Evolutionary conservation across 495 filamentous ascomycete genomes (phyloP).

Genomic region (Tetracladium marchalianum): DNA sequence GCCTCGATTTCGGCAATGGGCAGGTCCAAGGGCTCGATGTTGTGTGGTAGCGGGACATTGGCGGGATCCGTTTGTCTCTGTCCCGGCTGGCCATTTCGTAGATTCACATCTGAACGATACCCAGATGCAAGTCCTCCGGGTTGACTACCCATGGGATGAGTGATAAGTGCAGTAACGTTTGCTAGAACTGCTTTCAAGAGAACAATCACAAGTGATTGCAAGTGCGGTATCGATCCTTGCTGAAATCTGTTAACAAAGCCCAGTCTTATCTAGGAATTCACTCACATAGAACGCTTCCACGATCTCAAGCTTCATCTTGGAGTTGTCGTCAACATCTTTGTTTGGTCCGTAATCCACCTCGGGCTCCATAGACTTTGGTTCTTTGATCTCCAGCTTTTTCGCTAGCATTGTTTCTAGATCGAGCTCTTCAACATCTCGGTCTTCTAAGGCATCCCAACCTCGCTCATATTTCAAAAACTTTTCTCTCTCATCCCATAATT

Average conservation of each 20-base stretch:
- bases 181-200: constrained; percentile 76
- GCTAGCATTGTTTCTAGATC: constrained; percentile 29
- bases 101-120: constrained; percentile 17
- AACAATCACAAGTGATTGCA: constrained; percentile 92
- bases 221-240: constrained; percentile 65
- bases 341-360: constrained; percentile 46
- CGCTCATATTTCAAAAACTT: constrained; percentile 83
- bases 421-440: constrained; percentile 42
- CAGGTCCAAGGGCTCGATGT: constrained; percentile 29
- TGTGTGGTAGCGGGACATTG: constrained; percentile 9
- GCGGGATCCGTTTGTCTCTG: constrained; percentile 16
- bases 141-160: constrained; percentile 25
- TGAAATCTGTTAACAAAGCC: constrained; percentile 27
- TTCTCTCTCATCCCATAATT: constrained; percentile 91
- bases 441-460: constrained; percentile 59
- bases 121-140: constrained; percentile 9
- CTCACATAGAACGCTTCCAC: constrained; percentile 83
- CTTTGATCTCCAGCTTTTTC: constrained; percentile 21
- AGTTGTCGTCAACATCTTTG: constrained; percentile 25
- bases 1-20: constrained; percentile 67
- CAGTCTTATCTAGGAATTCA: constrained; percentile 8
- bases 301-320: constrained; percentile 56
- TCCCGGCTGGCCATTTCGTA: constrained; percentile 9
- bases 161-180: constrained; percentile 58
- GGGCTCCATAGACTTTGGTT: constrained; percentile 20